Percentiles rank a stretch among this genome's conserved stretches.
These are phyloP conservation scores for Fallopia convolvulus DNA, from an alignment of 148 eudicot species.

Conservation along the genomic window DNA sequence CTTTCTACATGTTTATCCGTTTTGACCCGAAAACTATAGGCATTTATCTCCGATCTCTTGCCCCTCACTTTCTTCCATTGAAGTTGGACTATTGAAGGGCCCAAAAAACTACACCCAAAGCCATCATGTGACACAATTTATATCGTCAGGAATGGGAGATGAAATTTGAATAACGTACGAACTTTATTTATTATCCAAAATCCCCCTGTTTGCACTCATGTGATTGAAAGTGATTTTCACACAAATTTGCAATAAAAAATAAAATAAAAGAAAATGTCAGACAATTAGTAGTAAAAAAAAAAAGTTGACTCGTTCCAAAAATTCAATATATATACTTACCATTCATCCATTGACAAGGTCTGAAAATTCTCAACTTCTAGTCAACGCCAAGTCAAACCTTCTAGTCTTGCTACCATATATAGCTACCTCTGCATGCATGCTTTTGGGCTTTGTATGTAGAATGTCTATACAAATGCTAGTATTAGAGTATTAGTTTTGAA, in stretches of 20 bases:
- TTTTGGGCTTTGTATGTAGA: background rate
- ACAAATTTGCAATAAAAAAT: no score
- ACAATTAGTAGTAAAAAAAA: background rate
- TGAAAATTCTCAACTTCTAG: conserved; percentile 1
- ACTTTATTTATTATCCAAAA: no score
- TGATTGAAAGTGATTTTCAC: background rate
- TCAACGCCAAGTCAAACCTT: conserved; percentile 2
- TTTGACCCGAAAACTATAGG: no score
- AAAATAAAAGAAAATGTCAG: background rate
- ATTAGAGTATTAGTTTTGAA: background rate
- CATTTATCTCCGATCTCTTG: no score
- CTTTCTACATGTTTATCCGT: no score
- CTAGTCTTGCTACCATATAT: background rate
- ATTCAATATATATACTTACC: background rate
- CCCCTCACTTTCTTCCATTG: no score
- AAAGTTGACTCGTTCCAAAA: background rate
- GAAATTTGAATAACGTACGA: no score
- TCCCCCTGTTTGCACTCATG: no score
- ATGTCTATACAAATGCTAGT: background rate
- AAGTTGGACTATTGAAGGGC: no score
- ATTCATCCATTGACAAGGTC: background rate
- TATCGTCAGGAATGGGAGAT: no score
- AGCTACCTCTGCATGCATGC: background rate
- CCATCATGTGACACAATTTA: no score
- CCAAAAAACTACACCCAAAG: no score